A percentile compares a stretch with the other conserved stretches of the same genome.
Conservation (phyloP, 2,329 filamentous ascomycete genomes). For the Fusarium circinatum region DNA sequence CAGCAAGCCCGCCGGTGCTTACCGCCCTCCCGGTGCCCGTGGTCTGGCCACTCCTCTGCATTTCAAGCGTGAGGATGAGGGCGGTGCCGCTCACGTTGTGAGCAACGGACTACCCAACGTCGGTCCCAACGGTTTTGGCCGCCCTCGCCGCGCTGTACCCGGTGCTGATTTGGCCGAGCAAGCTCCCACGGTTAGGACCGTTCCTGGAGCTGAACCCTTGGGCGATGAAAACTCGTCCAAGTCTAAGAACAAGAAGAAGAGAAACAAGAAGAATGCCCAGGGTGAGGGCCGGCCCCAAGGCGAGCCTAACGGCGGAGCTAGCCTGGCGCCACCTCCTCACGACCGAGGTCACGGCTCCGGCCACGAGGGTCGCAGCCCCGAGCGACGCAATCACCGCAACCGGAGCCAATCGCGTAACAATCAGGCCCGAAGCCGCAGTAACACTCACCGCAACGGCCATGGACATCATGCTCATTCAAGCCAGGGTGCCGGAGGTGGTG, state of each 20-base stretch:
- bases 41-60: conserved; percentile 89
- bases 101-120: conserved; percentile 81
- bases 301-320: conserved; percentile 58
- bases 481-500: conserved; percentile 58
- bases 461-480: conserved; percentile 40
- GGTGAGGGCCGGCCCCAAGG: conserved; percentile 67
- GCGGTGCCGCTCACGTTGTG: conserved; percentile 84
- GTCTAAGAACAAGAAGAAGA: conserved; percentile 99
- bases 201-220: conserved; percentile 70
- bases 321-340: conserved; percentile 59
- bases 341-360: conserved; percentile 53
- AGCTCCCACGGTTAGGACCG: conserved; percentile 73
- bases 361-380: conserved; percentile 70
- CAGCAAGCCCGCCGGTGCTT: conserved; percentile 96
- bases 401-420: conserved; percentile 68
- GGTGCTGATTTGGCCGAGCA: conserved; percentile 81
- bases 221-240: conserved; percentile 78
- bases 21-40: conserved; percentile 92
- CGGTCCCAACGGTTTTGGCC: conserved; percentile 82
- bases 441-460: conserved; percentile 52
- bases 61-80: conserved; percentile 98
- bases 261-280: conserved; percentile 89
- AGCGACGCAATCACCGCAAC: conserved; percentile 62
- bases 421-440: conserved; percentile 61
- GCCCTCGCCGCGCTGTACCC: conserved; percentile 80